These are phyloP conservation scores for Lumnitzera racemosa DNA, from an alignment of 345 rosid species.

Conservation along the genomic window DNA sequence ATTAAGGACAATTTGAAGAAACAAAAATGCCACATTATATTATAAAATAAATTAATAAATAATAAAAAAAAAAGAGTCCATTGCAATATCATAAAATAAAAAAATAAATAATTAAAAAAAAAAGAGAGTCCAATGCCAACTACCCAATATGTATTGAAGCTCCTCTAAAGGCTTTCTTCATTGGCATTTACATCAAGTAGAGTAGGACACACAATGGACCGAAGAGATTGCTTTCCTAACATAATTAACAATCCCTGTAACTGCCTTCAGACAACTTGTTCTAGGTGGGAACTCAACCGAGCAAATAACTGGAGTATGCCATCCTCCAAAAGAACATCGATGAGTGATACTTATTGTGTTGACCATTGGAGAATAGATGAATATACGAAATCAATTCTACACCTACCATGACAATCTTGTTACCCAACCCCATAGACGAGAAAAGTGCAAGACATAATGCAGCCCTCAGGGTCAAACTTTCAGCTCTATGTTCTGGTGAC, in stretches of 20 bases:
- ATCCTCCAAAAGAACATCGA: conserved; percentile 40
- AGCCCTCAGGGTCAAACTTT: conserved; percentile 64
- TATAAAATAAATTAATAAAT: too few relatives aligned
- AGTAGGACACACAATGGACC: conserved; percentile 82
- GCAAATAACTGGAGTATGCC: conserved; percentile 84
- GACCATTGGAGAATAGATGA: conserved; percentile 7
- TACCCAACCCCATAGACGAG: conserved; percentile 80
- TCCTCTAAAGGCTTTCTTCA: conserved; percentile 70
- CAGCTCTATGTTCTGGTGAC: conserved; percentile 46
- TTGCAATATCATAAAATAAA: conserved; percentile 35
- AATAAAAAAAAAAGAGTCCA: conserved; percentile 11
- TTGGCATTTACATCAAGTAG: conserved; percentile 75
- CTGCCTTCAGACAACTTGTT: conserved; percentile 72
- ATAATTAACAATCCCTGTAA: conserved; percentile 66
- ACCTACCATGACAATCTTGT: conserved; percentile 95
- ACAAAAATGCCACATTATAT: neutral
- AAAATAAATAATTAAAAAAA: neutral
- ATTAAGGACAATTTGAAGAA: too few relatives aligned
- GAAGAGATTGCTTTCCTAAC: conserved; percentile 80
- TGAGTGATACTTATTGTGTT: neutral
- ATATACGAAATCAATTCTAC: conserved; percentile 14
- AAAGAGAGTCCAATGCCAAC: conserved; percentile 49
- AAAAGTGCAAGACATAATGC: conserved; percentile 68
- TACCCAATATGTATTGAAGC: conserved; percentile 65
- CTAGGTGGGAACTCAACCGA: conserved; percentile 85